Evolutionary conservation across 2,329 filamentous ascomycete species (phyloP), one percentile per base, ranked within the genome.

Genomic region (Madurella mycetomatis): DNA sequence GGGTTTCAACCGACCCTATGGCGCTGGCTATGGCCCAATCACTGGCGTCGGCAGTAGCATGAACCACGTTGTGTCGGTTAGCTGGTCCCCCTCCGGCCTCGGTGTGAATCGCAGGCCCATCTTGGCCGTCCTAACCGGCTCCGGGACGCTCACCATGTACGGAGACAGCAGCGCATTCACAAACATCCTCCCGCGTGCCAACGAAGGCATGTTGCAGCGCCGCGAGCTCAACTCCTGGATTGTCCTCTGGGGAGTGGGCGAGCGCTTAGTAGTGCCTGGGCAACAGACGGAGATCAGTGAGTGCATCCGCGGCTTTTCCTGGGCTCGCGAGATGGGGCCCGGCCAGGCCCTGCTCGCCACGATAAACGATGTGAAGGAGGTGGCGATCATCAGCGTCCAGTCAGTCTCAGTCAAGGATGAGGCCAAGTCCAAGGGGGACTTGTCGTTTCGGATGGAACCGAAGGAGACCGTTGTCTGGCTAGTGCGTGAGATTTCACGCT

Each of bases 61-160:
- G 61, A 82, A 80, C 57, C 80, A 84, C 60, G 73, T 80, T 15
- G 73, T 82, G 13, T 67, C 71, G 9, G 59, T 83, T 17, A 76
- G 73, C 46, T 84, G 81, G 81, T 83, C 80, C n/a, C 80, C 81
- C 0, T 68, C 68, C n/a, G 79, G 78, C 1, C 66, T 84, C n/a
- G 81, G 81, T 1, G 73, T 74, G 41, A 81, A 82, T 61, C 65
- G 73, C 8, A 72, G 81, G 1, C 74, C 80, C 1, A 73, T 82
- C 5, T 68, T 84, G 34, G 73, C 70, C 13, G 76, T 77, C 4
- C 65, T 83, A 57, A 76, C 76, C 1, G 77, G 77, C 9, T 73
- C 72, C 1, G 81, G 81, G 1, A 70, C 71, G 47, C 61, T 84
- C 19, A 69, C 76, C 15, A 68, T 79, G 15, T 76, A 82, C 43